phyloP scores from a whole-genome alignment of 768 basidiomycete genomes.

The Amanita thiersii region DNA sequence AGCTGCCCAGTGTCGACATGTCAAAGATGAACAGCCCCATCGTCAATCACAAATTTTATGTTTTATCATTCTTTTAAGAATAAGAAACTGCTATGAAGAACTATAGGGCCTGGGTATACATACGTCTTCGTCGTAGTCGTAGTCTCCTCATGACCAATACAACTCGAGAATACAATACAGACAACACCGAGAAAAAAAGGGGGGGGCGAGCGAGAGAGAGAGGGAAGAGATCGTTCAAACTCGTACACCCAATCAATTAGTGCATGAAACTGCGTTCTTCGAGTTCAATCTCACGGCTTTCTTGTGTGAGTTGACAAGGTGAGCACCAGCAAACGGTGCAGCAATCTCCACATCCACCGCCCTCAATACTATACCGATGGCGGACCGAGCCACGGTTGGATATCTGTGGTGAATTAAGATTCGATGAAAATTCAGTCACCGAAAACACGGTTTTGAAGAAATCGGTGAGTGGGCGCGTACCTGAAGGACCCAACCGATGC shows the following conservation, averaged over 20 bases:
- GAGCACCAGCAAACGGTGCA: conserved; percentile 30
- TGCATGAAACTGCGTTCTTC: conserved; percentile 23
- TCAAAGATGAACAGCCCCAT: too few relatives aligned
- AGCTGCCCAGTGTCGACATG: too few relatives aligned
- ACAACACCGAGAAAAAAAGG: too few relatives aligned
- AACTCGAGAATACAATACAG: too few relatives aligned
- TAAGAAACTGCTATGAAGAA: too few relatives aligned
- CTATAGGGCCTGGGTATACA: too few relatives aligned
- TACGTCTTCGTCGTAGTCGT: too few relatives aligned
- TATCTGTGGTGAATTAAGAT: conserved; percentile 15
- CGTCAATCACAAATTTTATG: too few relatives aligned
- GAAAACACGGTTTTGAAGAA: neutral
- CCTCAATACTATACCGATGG: conserved; percentile 37
- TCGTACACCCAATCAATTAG: neutral
- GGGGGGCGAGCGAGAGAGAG: neutral
- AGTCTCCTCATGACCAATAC: too few relatives aligned
- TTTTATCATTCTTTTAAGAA: too few relatives aligned
- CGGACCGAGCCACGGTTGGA: conserved; percentile 29
- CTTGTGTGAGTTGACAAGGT: conserved; percentile 42
- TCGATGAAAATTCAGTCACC: neutral
- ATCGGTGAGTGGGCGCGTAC: too few relatives aligned
- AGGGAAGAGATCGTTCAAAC: too few relatives aligned
- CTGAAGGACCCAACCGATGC: conserved; percentile 32
- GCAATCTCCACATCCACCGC: conserved; percentile 34
- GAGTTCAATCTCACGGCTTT: conserved; percentile 35